These are phyloP conservation scores for Erodium chrysanthum DNA, from an alignment of 441 rosid genomes.

Conservation along the genomic window DNA sequence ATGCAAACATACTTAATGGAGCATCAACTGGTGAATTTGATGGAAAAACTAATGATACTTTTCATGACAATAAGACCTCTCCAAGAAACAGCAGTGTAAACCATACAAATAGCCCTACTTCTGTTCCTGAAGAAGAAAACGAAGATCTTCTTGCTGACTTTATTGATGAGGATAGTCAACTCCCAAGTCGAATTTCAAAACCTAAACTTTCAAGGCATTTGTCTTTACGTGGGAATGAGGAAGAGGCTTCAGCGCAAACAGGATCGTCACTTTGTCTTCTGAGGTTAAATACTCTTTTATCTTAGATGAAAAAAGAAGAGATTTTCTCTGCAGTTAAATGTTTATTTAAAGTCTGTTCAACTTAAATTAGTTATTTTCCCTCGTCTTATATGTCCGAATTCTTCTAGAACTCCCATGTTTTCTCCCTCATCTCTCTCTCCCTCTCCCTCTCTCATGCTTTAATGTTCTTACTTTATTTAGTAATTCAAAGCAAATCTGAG, in stretches of 20 bases:
- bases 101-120: conserved; percentile 41
- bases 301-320: conserved; percentile 7
- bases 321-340: conserved; percentile 6
- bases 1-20: conserved; percentile 36
- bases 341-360: neutral
- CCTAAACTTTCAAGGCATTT: conserved; percentile 30
- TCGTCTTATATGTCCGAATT: neutral
- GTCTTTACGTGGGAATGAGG: conserved; percentile 38
- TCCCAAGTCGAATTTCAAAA: conserved; percentile 81
- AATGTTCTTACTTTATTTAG: neutral
- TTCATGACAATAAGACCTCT: conserved; percentile 32
- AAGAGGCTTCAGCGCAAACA: conserved; percentile 72
- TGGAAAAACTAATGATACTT: conserved; percentile 30
- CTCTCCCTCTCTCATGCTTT: neutral
- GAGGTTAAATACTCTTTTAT: conserved; percentile 39
- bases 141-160: conserved; percentile 97
- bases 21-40: conserved; percentile 35
- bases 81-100: conserved; percentile 28
- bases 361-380: neutral
- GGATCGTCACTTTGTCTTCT: conserved; percentile 95
- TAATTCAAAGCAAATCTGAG: neutral
- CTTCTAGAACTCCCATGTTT: neutral
- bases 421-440: neutral
- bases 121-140: conserved; percentile 75
- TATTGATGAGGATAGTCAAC: conserved; percentile 99